Evolutionary conservation across 2,329 filamentous ascomycete species (phyloP).

Genomic region (Calonectria leucothoes): DNA sequence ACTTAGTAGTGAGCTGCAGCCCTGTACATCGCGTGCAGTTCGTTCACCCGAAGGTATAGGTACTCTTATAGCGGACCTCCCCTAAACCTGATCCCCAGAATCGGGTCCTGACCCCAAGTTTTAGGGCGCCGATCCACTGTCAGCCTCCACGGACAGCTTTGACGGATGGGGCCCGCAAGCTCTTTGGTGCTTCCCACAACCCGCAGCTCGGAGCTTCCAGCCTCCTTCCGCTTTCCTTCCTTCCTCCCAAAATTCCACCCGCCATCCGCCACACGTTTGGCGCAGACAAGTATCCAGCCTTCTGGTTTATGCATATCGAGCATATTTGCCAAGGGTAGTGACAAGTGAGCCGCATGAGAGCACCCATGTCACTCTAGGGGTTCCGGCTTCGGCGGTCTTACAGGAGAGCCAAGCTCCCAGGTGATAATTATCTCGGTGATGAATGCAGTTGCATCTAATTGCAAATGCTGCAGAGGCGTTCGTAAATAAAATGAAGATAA

Average conservation of each 20-base stretch:
- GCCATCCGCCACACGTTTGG: conserved; percentile 10
- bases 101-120: conserved; percentile 14
- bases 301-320: conserved; percentile 19
- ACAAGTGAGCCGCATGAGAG: neutral
- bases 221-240: conserved; percentile 10
- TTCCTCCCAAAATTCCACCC: conserved; percentile 10
- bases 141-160: conserved; percentile 15
- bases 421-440: neutral
- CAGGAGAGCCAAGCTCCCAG: neutral
- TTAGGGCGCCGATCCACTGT: conserved; percentile 23
- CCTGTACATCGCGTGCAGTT: conserved; percentile 14
- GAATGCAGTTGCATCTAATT: neutral
- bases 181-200: conserved; percentile 2
- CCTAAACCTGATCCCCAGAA: conserved; percentile 11
- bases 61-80: conserved; percentile 13
- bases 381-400: neutral
- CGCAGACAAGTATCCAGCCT: conserved; percentile 7
- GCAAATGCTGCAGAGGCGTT: neutral
- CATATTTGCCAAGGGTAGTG: neutral
- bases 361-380: neutral
- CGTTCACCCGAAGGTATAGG: neutral
- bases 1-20: conserved; percentile 9
- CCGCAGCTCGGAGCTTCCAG: conserved; percentile 14
- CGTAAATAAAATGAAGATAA: conserved; percentile 7
- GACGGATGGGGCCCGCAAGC: neutral